Evolutionary conservation across 352 stramenopile genomes (phyloP), one percentile per base, ranked within the genome.

Genomic region (Blastocystis sp.): DNA sequence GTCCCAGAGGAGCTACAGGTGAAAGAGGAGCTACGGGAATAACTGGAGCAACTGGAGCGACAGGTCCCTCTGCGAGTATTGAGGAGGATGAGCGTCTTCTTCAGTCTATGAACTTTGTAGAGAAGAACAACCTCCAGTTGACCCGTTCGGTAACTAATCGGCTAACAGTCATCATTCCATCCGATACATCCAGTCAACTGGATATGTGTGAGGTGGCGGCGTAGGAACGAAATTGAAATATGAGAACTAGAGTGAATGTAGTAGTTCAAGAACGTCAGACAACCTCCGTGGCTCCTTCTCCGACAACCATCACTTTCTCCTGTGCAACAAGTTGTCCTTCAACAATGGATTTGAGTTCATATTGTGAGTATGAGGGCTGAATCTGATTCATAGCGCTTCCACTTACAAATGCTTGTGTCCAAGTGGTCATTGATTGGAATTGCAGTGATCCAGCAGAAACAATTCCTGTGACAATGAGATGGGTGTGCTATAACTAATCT

Each of bases 401-500:
- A 11, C 35, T n/a, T 2, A n/a, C 24, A 29, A 61, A 61, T 43
- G 63, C 42, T 54, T 83, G 71, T 39, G 29, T 83, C n/a, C 56
- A 83, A 42, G 71, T 54, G 29, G 51, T 83, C n/a, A 39, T 83
- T 61, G 46, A 35, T 24, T 83, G 71, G 71, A 14, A 37, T 52
- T 83, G 71, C 39, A 19, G 27, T 19, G 39, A 39, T 37, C 71
- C 71, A n/a, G 11, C 24, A 32, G 43, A 65, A 24, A n/a, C 29
- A 42, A 9, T 29, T n/a, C 29, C 37, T 29, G 71, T 83, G 19
- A 19, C 46, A n/a, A 83, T 83, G 71, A 27, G 71, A 43, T 83
- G 71, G 71, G 71, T 83, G 71, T 83, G 71, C 24, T 37, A 52
- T 83, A 54, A 63, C 24, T 67, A 83, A 66, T 67, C 7, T 66